These are phyloP conservation scores for Penicillium coffeae DNA, from an alignment of 495 filamentous ascomycete genomes.

Conservation along the genomic window DNA sequence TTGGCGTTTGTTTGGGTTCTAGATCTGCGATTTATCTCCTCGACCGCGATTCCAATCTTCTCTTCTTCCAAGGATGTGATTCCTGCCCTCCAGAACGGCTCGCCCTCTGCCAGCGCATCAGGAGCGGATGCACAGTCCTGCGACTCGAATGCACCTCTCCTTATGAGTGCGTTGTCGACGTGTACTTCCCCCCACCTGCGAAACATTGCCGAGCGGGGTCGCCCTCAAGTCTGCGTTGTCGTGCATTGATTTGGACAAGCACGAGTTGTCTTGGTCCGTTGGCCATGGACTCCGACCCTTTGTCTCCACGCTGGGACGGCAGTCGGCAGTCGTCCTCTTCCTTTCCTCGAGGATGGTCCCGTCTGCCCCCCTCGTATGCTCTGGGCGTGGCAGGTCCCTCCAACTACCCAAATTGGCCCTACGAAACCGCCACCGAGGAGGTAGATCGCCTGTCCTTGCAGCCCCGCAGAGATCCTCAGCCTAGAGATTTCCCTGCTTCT, in stretches of 20 bases:
- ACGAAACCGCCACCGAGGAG: slow-evolving; percentile 27
- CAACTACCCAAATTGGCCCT: slow-evolving; percentile 18
- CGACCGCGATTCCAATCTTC: neutral
- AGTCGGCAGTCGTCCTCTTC: slow-evolving; percentile 30
- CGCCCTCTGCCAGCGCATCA: slow-evolving; percentile 14
- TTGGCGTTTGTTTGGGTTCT: slow-evolving; percentile 21
- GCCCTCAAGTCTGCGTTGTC: slow-evolving; percentile 14
- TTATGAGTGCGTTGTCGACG: slow-evolving; percentile 14
- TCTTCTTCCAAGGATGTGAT: neutral
- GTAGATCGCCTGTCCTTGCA: slow-evolving; percentile 26
- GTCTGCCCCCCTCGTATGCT: slow-evolving; percentile 24
- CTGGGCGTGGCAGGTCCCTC: slow-evolving; percentile 20
- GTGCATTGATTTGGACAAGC: slow-evolving; percentile 12
- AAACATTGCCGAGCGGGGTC: slow-evolving; percentile 18
- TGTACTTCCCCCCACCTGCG: slow-evolving; percentile 9
- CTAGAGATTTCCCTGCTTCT: neutral
- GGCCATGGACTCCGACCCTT: slow-evolving; percentile 33
- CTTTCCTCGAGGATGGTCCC: slow-evolving; percentile 29
- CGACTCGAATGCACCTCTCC: slow-evolving; percentile 17
- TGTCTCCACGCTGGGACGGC: slow-evolving; percentile 26
- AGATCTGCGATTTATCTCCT: neutral
- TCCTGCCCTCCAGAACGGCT: neutral
- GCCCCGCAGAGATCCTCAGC: slow-evolving; percentile 22
- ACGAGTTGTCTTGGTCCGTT: slow-evolving; percentile 6
- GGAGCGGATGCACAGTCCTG: slow-evolving; percentile 15